Evolutionary conservation across 2,329 filamentous ascomycete genomes (phyloP).

Genomic region (Hymenoscyphus infarciens): DNA sequence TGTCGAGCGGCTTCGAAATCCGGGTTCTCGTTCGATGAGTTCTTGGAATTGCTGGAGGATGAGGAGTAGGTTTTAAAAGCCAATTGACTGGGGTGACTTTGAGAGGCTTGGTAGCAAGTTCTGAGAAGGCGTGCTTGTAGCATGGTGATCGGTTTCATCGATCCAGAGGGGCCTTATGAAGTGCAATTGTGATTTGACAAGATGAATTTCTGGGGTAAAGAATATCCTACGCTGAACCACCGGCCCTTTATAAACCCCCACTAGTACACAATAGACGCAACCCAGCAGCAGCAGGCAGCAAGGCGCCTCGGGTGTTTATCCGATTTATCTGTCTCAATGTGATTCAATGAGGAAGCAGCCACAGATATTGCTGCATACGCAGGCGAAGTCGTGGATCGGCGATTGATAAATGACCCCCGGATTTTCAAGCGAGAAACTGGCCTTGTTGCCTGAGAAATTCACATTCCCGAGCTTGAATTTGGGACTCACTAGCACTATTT

Average conservation of each 20-base stretch:
- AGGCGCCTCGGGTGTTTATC: no score
- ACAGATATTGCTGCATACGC: not conserved
- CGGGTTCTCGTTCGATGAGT: constrained; percentile 16
- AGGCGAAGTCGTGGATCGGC: not conserved
- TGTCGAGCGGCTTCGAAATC: constrained; percentile 31
- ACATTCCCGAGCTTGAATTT: no score
- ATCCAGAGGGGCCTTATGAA: no score
- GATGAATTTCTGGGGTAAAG: no score
- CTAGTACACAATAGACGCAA: not conserved
- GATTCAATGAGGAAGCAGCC: not conserved
- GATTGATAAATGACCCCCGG: not conserved
- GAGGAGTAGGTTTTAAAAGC: constrained; percentile 24
- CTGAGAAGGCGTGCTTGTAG: not conserved
- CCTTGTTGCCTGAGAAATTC: not conserved
- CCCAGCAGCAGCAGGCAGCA: not conserved
- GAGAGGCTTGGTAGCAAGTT: not conserved
- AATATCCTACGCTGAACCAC: no score
- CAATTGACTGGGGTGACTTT: constrained; percentile 9
- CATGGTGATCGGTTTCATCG: not conserved
- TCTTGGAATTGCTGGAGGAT: constrained; percentile 7
- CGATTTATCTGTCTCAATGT: not conserved
- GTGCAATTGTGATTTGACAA: no score
- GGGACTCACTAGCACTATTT: no score
- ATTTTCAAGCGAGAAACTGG: not conserved
- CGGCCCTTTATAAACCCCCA: not conserved